Evolutionary conservation across 768 basidiomycete genomes (phyloP).

Genomic region (Arthromyces matolae): DNA sequence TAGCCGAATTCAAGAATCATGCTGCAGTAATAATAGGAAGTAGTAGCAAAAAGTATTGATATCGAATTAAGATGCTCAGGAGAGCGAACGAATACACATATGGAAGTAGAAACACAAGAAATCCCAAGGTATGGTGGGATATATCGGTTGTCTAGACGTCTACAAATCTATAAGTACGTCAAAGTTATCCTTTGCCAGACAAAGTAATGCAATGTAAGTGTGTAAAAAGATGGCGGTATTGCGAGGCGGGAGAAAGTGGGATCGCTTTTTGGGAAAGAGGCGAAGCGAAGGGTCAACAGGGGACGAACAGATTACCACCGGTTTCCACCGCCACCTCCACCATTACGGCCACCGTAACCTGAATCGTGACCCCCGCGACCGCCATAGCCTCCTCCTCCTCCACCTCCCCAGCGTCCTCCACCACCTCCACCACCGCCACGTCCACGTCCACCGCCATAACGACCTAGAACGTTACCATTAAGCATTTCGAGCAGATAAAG

Average conservation of each 20-base stretch:
- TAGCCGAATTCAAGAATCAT: background rate
- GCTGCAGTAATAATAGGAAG: slow-evolving; percentile 3
- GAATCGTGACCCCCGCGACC: slow-evolving; percentile 42
- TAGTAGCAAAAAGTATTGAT: slow-evolving; percentile 13
- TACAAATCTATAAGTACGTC: slow-evolving; percentile 22
- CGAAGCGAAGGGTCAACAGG: background rate
- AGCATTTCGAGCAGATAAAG: slow-evolving; percentile 8
- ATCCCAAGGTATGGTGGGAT: slow-evolving; percentile 9
- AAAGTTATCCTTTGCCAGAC: slow-evolving; percentile 13
- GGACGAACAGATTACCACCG: too few species aligned
- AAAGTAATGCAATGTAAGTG: slow-evolving; percentile 1
- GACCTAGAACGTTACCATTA: slow-evolving; percentile 38
- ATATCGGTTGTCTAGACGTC: slow-evolving; percentile 20
- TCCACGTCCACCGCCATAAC: slow-evolving; percentile 52
- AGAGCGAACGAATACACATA: slow-evolving; percentile 7
- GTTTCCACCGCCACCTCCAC: slow-evolving; percentile 32
- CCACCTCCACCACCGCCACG: slow-evolving; percentile 40
- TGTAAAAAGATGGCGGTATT: slow-evolving; percentile 1
- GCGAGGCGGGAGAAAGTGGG: background rate
- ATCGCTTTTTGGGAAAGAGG: background rate
- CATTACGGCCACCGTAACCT: slow-evolving; percentile 39
- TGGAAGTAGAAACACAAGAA: background rate
- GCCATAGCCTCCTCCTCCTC: slow-evolving; percentile 44
- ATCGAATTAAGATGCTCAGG: slow-evolving; percentile 11
- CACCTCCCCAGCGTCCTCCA: slow-evolving; percentile 41